phyloP scores from a whole-genome alignment of 2,329 filamentous ascomycete species.

The Paraphaeosphaeria sporulosa region DNA sequence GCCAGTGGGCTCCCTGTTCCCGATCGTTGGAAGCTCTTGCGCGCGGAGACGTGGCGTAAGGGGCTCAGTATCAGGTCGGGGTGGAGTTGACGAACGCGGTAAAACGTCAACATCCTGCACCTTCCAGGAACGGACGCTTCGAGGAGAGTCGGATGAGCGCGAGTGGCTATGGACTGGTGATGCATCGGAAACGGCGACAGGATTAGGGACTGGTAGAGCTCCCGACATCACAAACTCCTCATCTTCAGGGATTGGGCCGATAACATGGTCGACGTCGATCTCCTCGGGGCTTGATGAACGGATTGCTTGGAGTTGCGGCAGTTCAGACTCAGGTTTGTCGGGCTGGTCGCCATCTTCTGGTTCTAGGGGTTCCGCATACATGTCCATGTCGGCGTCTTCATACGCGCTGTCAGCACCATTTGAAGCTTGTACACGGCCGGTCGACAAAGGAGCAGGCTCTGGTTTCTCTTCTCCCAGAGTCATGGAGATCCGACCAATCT shows the following conservation, averaged over 20 bases:
- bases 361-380: no score
- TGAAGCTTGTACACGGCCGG: no score
- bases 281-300: background rate
- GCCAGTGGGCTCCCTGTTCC: background rate
- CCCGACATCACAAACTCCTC: background rate
- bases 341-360: background rate
- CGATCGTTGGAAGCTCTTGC: background rate
- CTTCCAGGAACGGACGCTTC: background rate
- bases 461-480: background rate
- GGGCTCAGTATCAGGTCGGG: background rate
- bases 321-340: background rate
- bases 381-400: no score
- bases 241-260: background rate
- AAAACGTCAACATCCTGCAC: background rate
- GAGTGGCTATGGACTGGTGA: background rate
- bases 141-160: background rate
- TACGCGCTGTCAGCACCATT: no score
- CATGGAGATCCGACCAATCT: background rate
- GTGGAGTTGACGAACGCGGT: background rate
- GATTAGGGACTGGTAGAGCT: background rate
- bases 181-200: background rate
- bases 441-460: background rate
- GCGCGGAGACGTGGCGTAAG: background rate
- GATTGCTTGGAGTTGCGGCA: background rate
- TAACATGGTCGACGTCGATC: background rate